A percentile compares a stretch with the other conserved stretches of the same genome.
These are phyloP conservation scores for Aureobasidium musti DNA, from an alignment of 2,329 filamentous ascomycete species.

Conservation along the genomic window DNA sequence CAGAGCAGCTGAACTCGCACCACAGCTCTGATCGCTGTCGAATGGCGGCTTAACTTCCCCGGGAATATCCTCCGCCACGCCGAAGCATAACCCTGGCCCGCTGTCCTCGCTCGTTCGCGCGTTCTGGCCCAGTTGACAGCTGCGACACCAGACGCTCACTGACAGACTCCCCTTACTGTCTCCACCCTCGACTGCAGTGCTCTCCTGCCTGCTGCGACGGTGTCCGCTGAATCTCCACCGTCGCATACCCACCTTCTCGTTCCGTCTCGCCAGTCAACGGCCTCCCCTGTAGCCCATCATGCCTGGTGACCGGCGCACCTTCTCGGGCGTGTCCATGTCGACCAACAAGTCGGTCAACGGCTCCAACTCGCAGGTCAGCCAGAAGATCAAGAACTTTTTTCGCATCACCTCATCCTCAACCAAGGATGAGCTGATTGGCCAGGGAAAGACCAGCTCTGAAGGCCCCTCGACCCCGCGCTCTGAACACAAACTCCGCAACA, in stretches of 20 bases:
- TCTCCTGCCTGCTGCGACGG: slow-evolving; percentile 16
- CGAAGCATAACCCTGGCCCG: slow-evolving; percentile 27
- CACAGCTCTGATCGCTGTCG: not conserved
- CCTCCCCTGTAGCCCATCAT: slow-evolving; percentile 36
- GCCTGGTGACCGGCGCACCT: slow-evolving; percentile 51
- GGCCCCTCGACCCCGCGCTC: slow-evolving; percentile 54
- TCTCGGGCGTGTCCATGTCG: slow-evolving; percentile 47
- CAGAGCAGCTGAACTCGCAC: not conserved
- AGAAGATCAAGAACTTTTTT: slow-evolving; percentile 70
- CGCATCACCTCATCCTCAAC: slow-evolving; percentile 59
- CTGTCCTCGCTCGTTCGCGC: slow-evolving; percentile 24
- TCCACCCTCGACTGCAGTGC: slow-evolving; percentile 13
- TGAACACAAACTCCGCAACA: slow-evolving; percentile 74
- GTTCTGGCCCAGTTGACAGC: slow-evolving; percentile 24
- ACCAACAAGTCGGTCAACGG: slow-evolving; percentile 52
- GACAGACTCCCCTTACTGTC: slow-evolving; percentile 8
- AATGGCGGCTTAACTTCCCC: slow-evolving; percentile 19
- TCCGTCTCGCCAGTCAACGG: not conserved
- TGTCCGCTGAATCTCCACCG: slow-evolving; percentile 3
- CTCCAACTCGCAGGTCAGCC: slow-evolving; percentile 58
- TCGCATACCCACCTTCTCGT: slow-evolving; percentile 6
- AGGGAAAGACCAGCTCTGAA: slow-evolving; percentile 41
- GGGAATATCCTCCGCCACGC: slow-evolving; percentile 20
- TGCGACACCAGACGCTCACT: not conserved
- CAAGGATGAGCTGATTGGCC: slow-evolving; percentile 44